Evolutionary conservation across 1,139 yeast genomes (phyloP).

Genomic region (Lodderomyces oxycetoniae): DNA sequence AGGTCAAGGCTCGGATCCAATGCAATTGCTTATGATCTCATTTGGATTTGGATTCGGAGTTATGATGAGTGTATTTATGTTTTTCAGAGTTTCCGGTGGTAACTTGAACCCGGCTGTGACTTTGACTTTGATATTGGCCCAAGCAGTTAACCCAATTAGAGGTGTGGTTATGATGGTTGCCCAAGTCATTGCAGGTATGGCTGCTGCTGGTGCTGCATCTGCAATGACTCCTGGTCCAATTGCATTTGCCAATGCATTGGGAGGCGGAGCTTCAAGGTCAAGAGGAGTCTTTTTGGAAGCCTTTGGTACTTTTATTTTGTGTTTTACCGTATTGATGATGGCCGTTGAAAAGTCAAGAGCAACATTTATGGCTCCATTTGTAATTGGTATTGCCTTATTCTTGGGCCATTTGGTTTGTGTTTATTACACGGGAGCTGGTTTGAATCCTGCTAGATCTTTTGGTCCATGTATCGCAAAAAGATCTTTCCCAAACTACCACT

Average conservation of each 20-base stretch:
- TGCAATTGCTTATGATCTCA: constrained; percentile 69
- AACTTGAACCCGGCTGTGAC: constrained; percentile 90
- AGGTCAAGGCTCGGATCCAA: constrained; percentile 53
- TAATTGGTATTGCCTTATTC: constrained; percentile 77
- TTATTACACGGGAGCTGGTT: constrained; percentile 86
- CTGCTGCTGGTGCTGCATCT: constrained; percentile 86
- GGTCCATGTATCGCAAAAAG: constrained; percentile 77
- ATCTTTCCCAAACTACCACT: constrained; percentile 76
- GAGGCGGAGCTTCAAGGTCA: constrained; percentile 66
- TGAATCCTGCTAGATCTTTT: constrained; percentile 85
- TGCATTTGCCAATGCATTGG: constrained; percentile 66
- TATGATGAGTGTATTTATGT: constrained; percentile 67
- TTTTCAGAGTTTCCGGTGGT: constrained; percentile 83
- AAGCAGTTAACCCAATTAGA: constrained; percentile 71
- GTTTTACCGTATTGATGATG: constrained; percentile 72
- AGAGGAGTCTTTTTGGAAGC: constrained; percentile 83
- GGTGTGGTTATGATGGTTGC: constrained; percentile 61
- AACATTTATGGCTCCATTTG: constrained; percentile 77
- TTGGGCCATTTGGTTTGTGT: constrained; percentile 79
- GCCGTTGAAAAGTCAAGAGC: constrained; percentile 82
- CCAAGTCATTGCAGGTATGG: constrained; percentile 83
- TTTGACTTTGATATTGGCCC: constrained; percentile 60
- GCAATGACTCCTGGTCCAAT: constrained; percentile 85
- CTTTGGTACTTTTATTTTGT: constrained; percentile 70
- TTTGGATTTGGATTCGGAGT: constrained; percentile 88